Conservation (phyloP, 306 rosid genomes). For the Adenanthera pavonina region DNA sequence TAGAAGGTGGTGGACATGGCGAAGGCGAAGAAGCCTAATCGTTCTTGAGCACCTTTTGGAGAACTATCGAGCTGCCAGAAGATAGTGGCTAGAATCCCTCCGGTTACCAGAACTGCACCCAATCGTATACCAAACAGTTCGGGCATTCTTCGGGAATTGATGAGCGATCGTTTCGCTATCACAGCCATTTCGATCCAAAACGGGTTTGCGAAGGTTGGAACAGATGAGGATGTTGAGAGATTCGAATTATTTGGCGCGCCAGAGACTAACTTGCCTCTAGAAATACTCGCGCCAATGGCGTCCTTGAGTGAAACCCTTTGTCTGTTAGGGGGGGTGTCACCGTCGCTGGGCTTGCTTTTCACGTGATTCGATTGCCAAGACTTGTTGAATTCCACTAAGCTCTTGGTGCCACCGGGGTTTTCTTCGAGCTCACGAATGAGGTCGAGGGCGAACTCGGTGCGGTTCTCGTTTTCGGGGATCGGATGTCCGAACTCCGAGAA, state of each 20-base stretch:
- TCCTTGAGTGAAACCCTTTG: background rate
- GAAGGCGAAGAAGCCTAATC: background rate
- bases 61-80: background rate
- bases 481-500: too few relatives aligned
- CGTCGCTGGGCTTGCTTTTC: too few relatives aligned
- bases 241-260: background rate
- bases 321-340: too few relatives aligned
- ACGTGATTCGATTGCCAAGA: too few relatives aligned
- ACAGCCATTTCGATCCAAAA: background rate
- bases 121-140: background rate
- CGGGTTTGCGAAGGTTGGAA: background rate
- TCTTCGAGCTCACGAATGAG: too few relatives aligned
- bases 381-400: too few relatives aligned
- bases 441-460: too few relatives aligned
- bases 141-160: background rate
- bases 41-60: background rate
- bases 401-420: too few relatives aligned
- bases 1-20: background rate
- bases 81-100: background rate
- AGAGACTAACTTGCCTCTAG: background rate
- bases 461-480: too few relatives aligned
- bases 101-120: background rate
- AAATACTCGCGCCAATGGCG: background rate
- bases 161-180: background rate
- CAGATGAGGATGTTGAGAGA: background rate